Base-by-base conservation (phyloP, 2,329 filamentous ascomycete species). In the Exophiala aquamarina region DNA sequence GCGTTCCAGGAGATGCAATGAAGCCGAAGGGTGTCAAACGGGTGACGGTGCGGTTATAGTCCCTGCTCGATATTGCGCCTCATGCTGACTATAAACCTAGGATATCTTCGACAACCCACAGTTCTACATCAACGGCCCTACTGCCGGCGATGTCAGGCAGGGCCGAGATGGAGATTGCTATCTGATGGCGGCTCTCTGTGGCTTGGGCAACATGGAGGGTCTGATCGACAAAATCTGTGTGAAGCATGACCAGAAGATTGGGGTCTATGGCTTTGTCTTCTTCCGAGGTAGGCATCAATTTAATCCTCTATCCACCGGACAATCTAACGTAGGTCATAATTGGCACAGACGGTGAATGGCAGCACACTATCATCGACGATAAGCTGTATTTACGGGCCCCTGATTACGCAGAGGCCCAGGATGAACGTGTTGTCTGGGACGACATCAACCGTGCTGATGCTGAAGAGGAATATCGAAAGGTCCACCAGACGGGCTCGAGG, bases 321-420 rank as follows among this genome's bases (percentile, higher is more conserved):
- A 26, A 26, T 26, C 23, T 26, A 26, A 26, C 23, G 23, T 26
- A 6, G 23, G 6, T 11, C 23, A 33, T 26, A 42, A 18, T 33
- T 52, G 32, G 11, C 41, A 38, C 55, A 79, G 88, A 92, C 58
- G 89, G 89, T 43, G 88, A 93, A 67, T 95, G 89, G 90, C 87
- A 92, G 47, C 89, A 90, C 59, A 90, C 87, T 48, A 91, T 95
- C 52, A 83, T 95, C 49, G 90, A 95, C 62, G 90, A 95, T 66
- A 94, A 94, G 68, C 76, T 95, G 2, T 94, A 88, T 64, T 78
- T 95, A 14, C 87, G 84, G 50, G 88, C 87, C 2, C 86, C 88
- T 3, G 85, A 87, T 61, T 94, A 89, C 71, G 87, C 94, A 56
- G 87, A 88, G 26, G 84, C 82, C 1, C 83, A 86, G 41, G 78